phyloP scores from a whole-genome alignment of 2,329 filamentous ascomycete species.

The Cladophialophora bantiana region DNA sequence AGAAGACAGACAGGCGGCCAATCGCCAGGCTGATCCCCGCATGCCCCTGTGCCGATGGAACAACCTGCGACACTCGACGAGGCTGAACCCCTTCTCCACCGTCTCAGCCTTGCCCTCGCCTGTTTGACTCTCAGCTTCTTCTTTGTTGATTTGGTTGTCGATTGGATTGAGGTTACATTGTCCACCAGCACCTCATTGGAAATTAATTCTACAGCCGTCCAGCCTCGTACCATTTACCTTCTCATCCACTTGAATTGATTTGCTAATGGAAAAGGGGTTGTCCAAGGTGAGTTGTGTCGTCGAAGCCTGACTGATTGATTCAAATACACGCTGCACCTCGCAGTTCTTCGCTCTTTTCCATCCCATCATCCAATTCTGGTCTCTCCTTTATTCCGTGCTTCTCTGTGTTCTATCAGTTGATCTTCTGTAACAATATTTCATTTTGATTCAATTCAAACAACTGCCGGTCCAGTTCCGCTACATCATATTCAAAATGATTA shows the following conservation, averaged over 20 bases:
- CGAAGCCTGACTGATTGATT: slow-evolving; percentile 5
- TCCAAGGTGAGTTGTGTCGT: background rate
- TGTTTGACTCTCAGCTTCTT: slow-evolving; percentile 24
- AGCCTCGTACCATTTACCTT: background rate
- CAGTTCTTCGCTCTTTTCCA: background rate
- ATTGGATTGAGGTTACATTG: slow-evolving; percentile 29
- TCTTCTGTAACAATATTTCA: slow-evolving; percentile 11
- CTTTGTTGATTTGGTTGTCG: slow-evolving; percentile 4
- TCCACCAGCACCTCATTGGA: background rate
- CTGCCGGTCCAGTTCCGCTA: slow-evolving; percentile 25
- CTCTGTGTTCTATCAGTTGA: background rate
- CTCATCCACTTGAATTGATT: background rate
- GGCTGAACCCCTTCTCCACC: slow-evolving; percentile 15
- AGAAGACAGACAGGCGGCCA: slow-evolving; percentile 12
- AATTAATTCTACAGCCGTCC: background rate
- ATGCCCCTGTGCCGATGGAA: slow-evolving; percentile 17
- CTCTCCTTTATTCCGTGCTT: slow-evolving; percentile 12
- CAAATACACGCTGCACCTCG: slow-evolving; percentile 23
- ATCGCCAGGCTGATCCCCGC: slow-evolving; percentile 19
- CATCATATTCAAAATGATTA: slow-evolving; percentile 27
- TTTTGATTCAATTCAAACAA: slow-evolving; percentile 21
- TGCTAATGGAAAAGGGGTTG: slow-evolving; percentile 21
- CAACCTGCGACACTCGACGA: slow-evolving; percentile 32
- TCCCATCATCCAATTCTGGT: slow-evolving; percentile 9
- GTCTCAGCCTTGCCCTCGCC: slow-evolving; percentile 29